Percentiles rank a stretch among this genome's conserved stretches.
These are phyloP conservation scores for sorghum (Sorghum bicolor) DNA, from an alignment of 176 grass and related monocot species.

Conservation along the genomic window Sorghum_bicolor_NCBIv3 NC_012872.2:63609001-63609500, in stretches of 20 bases:
- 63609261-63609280: constrained; percentile 4
- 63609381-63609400: background rate
- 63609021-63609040: constrained; percentile 97
- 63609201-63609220: constrained; percentile 8
- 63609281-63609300: background rate
- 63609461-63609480: background rate
- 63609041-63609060: constrained; percentile 58
- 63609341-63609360: constrained; percentile 11
- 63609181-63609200: constrained; percentile 90
- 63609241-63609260: background rate
- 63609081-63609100: background rate
- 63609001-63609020: constrained; percentile 98
- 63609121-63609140: constrained; percentile 74
- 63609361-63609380: background rate
- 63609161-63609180: constrained; percentile 99
- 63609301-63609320: constrained; percentile 1
- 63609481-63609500: background rate
- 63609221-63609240: constrained; percentile 16
- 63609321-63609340: background rate
- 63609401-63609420: constrained; percentile 3
- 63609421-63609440: background rate
- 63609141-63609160: constrained; percentile 98
- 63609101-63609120: background rate
- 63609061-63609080: constrained; percentile 2
- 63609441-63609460: constrained; percentile 3